phyloP scores from a whole-genome alignment of 495 filamentous ascomycete genomes.

The Articulospora tetracladia region DNA sequence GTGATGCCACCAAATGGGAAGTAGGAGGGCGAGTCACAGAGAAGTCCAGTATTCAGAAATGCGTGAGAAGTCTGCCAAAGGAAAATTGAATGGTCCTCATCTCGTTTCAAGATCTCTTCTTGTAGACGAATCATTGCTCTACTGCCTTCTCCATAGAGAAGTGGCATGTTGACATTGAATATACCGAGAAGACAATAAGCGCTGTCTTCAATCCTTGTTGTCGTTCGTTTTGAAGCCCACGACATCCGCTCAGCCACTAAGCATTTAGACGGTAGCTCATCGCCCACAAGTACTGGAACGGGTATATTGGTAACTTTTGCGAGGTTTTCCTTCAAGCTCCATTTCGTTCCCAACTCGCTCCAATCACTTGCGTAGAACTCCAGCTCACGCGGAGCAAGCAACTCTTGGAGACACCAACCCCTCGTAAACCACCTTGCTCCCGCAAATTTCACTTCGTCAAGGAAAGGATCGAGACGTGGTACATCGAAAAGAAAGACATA shows the following conservation, averaged over 20 bases:
- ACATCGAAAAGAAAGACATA: conserved; percentile 22
- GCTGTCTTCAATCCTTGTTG: neutral
- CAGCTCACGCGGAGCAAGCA: conserved; percentile 21
- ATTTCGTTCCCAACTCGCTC: conserved; percentile 24
- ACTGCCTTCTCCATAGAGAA: conserved; percentile 1
- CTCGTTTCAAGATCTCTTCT: conserved; percentile 6
- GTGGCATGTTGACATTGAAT: conserved; percentile 9
- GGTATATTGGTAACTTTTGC: conserved; percentile 22
- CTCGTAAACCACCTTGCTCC: conserved; percentile 8
- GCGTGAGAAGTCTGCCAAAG: conserved; percentile 3
- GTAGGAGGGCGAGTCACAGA: conserved; percentile 5
- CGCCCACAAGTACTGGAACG: conserved; percentile 7
- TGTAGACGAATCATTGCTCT: conserved; percentile 1
- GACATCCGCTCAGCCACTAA: conserved; percentile 2
- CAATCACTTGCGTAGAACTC: conserved; percentile 24
- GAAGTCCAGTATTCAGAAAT: conserved; percentile 7
- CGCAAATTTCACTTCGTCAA: neutral
- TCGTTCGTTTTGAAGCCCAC: neutral
- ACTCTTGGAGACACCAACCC: conserved; percentile 40
- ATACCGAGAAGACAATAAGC: conserved; percentile 3
- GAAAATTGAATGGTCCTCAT: conserved; percentile 5
- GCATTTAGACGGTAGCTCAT: neutral
- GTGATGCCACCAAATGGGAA: neutral
- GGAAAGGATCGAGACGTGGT: neutral
- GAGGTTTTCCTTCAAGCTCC: conserved; percentile 8